These are phyloP conservation scores for Quercus mongolica DNA, from an alignment of 306 rosid genomes.

Conservation along the genomic window DNA sequence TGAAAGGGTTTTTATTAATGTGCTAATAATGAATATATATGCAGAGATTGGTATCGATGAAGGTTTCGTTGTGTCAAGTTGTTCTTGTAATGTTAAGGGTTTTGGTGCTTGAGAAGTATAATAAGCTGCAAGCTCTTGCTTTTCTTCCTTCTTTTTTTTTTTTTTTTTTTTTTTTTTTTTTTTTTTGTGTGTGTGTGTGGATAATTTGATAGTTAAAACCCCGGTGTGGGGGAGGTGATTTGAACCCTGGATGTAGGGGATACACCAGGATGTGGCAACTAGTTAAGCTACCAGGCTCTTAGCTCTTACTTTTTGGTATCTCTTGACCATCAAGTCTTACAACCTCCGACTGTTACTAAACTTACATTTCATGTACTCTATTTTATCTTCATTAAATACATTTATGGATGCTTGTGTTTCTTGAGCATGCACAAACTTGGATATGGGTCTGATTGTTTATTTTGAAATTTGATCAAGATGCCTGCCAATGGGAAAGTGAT, in stretches of 20 bases:
- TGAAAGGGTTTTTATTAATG: background rate
- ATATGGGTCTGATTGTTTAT: background rate
- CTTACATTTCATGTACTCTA: no score
- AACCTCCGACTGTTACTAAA: no score
- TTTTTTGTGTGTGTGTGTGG: no score
- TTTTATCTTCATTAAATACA: background rate
- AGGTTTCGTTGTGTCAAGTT: background rate
- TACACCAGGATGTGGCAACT: no score
- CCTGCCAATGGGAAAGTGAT: background rate
- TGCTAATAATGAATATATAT: background rate
- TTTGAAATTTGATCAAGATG: background rate
- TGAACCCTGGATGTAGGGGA: no score
- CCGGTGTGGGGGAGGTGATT: fast-evolving
- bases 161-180: no score
- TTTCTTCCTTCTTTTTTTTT: no score
- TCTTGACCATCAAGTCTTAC: no score
- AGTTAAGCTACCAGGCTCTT: no score
- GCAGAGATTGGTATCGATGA: background rate
- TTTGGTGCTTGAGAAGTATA: background rate
- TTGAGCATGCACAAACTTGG: background rate
- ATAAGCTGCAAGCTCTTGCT: background rate
- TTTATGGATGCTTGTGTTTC: background rate
- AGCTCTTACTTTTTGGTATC: no score
- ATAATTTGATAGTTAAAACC: no score
- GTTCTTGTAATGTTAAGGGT: background rate